Evolutionary conservation across 371 early-diverging fungal genomes (phyloP).

Genomic region (Mortierella sp.): DNA sequence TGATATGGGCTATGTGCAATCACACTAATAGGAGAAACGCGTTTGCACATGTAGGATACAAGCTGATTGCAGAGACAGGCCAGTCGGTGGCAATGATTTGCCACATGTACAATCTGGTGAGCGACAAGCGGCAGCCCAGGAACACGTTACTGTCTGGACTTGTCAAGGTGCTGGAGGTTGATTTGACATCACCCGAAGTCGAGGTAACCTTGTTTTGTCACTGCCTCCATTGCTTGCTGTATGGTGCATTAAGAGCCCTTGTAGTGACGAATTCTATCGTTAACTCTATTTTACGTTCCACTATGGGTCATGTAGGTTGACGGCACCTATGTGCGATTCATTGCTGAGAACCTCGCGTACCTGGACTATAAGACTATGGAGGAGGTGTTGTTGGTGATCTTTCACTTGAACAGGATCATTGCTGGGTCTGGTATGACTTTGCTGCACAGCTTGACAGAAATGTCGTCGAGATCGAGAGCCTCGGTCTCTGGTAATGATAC

Average conservation of each 20-base stretch:
- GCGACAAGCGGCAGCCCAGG: conserved; percentile 75
- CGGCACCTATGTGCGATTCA: conserved; percentile 75
- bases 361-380: conserved; percentile 83
- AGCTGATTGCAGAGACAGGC: conserved; percentile 63
- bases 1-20: not conserved
- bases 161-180: conserved; percentile 79
- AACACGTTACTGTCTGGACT: conserved; percentile 79
- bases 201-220: conserved; percentile 25
- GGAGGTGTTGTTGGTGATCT: conserved; percentile 82
- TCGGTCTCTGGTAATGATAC: not conserved
- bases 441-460: conserved; percentile 61
- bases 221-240: not conserved
- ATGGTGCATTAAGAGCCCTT: not conserved
- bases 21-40: not conserved
- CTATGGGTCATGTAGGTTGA: conserved; percentile 58
- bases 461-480: conserved; percentile 39
- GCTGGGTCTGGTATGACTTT: conserved; percentile 77
- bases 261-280: not conserved
- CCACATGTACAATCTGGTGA: conserved; percentile 76
- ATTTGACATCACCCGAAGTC: conserved; percentile 46
- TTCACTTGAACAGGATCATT: conserved; percentile 76
- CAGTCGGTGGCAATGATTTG: conserved; percentile 73
- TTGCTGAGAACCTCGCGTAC: conserved; percentile 84
- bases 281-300: conserved; percentile 10
- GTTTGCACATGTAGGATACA: conserved; percentile 59